Conservation (phyloP, 257 asterid genomes). For the Apocynum venetum region DNA sequence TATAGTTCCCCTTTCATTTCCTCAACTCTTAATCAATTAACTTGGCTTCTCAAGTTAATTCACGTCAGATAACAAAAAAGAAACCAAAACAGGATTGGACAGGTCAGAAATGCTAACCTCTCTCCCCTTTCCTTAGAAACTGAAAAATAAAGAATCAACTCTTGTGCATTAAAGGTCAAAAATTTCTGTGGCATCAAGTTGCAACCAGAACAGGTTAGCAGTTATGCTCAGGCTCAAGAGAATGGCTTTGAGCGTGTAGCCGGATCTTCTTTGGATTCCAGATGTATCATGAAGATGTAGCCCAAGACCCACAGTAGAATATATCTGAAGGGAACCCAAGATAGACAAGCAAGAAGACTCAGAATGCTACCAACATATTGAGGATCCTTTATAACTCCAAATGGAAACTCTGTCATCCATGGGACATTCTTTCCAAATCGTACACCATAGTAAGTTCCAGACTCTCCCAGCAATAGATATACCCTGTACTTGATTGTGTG, state of each 20-base stretch:
- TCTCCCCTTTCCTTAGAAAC: neutral
- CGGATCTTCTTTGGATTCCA: conserved; percentile 78
- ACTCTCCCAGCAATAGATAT: conserved; percentile 83
- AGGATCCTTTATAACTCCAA: conserved; percentile 85
- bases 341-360: conserved; percentile 76
- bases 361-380: conserved; percentile 82
- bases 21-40: neutral
- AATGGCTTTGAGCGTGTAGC: conserved; percentile 70
- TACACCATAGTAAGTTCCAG: conserved; percentile 89
- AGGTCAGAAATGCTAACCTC: neutral
- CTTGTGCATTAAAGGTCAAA: neutral
- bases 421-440: conserved; percentile 83
- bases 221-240: conserved; percentile 26
- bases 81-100: neutral
- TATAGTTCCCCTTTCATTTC: neutral
- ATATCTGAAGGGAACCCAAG: conserved; percentile 64
- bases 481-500: conserved; percentile 52
- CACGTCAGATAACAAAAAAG: neutral
- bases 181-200: conserved; percentile 7
- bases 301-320: conserved; percentile 67
- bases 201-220: neutral
- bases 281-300: conserved; percentile 55
- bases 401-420: conserved; percentile 83
- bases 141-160: neutral
- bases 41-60: neutral